A percentile compares a stretch with the other conserved stretches of the same genome.
These are phyloP conservation scores for Linnemannia schmuckeri DNA, from an alignment of 192 early-diverging fungal genomes.

Conservation along the genomic window DNA sequence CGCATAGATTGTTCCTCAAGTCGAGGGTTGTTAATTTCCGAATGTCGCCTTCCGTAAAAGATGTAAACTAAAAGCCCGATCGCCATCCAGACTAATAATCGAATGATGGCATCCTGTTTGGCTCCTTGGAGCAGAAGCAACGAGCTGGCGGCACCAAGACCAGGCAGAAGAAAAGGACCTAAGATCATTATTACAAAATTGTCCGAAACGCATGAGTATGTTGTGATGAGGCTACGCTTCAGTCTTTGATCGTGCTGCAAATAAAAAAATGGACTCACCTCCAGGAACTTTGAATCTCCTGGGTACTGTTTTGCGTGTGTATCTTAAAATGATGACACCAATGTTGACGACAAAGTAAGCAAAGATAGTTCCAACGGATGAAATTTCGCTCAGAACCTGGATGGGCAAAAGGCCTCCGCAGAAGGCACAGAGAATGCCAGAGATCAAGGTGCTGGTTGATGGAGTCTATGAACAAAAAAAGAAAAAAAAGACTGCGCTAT, in stretches of 20 bases:
- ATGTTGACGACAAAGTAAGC: conserved; percentile 89
- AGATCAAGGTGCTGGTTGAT: conserved; percentile 75
- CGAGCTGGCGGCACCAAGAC: conserved; percentile 70
- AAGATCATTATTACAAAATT: neutral
- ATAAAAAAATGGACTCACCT: conserved; percentile 18
- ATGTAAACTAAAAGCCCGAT: conserved; percentile 82
- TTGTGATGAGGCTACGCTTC: neutral
- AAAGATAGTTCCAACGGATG: conserved; percentile 87
- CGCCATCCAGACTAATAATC: conserved; percentile 84
- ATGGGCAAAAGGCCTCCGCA: conserved; percentile 84
- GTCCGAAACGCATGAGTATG: neutral
- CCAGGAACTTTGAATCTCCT: conserved; percentile 84
- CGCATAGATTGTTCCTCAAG: conserved; percentile 44
- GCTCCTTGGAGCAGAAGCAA: conserved; percentile 78
- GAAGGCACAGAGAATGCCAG: conserved; percentile 76
- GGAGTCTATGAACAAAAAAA: conserved; percentile 71
- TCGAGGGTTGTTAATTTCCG: conserved; percentile 58
- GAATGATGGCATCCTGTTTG: conserved; percentile 72
- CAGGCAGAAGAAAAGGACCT: conserved; percentile 73
- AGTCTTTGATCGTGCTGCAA: neutral
- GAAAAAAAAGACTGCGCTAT: neutral
- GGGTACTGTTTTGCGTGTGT: conserved; percentile 74
- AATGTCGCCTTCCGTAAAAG: conserved; percentile 74
- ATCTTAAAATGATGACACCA: conserved; percentile 82
- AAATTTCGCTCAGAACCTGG: conserved; percentile 87